Conservation (phyloP, 2,329 filamentous ascomycete genomes). For the Aspergillaceae sp. region DNA sequence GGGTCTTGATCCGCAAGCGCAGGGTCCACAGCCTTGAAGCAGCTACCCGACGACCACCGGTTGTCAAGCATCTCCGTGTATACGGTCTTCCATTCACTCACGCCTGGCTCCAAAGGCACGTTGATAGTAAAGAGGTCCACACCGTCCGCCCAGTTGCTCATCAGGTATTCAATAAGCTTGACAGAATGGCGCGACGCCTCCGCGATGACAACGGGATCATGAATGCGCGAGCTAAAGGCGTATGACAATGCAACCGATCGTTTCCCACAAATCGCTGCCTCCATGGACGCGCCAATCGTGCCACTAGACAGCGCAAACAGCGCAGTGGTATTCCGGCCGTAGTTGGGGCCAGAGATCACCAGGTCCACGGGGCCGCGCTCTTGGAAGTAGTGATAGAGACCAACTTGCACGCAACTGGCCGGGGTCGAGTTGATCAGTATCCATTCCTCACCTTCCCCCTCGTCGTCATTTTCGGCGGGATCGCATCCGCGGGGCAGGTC, state of each 20-base stretch:
- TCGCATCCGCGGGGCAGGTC: conserved; percentile 43
- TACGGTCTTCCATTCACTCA: conserved; percentile 63
- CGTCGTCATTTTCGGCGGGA: conserved; percentile 44
- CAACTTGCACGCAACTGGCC: conserved; percentile 73
- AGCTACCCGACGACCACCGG: conserved; percentile 74
- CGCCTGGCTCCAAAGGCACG: conserved; percentile 70
- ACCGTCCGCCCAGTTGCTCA: conserved; percentile 61
- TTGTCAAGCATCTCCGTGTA: conserved; percentile 87
- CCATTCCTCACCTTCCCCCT: conserved; percentile 62
- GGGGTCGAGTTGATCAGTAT: conserved; percentile 73
- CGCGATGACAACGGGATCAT: conserved; percentile 71
- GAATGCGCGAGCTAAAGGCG: conserved; percentile 78
- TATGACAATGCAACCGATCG: conserved; percentile 77
- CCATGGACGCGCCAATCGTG: conserved; percentile 67
- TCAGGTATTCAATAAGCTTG: conserved; percentile 69
- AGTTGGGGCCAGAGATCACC: conserved; percentile 73
- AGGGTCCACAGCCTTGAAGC: conserved; percentile 70
- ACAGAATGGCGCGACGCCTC: conserved; percentile 68
- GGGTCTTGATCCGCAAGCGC: conserved; percentile 50
- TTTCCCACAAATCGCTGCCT: conserved; percentile 62
- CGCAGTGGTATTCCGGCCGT: conserved; percentile 72
- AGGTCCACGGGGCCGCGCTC: conserved; percentile 64
- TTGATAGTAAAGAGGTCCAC: conserved; percentile 89
- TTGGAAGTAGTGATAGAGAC: conserved; percentile 69
- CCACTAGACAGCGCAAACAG: conserved; percentile 71